Conservation (phyloP, 2,329 filamentous ascomycete genomes). For the Macrophomina pseudophaseolina region DNA sequence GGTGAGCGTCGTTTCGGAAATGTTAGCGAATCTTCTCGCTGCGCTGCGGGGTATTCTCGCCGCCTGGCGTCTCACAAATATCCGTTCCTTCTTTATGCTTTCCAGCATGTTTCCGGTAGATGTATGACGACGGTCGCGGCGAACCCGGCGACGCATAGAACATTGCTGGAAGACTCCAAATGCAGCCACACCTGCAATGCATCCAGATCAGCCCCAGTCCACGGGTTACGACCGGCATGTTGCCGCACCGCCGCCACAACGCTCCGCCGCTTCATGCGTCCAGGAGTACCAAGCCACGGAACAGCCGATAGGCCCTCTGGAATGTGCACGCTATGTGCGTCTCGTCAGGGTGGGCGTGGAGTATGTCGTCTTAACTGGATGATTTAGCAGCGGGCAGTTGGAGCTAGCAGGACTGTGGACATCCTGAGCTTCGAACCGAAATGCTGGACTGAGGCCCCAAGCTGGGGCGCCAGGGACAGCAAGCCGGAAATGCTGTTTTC, state of each 20-base stretch:
- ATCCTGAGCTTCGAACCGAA: background rate
- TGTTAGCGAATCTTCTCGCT: background rate
- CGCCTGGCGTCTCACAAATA: background rate
- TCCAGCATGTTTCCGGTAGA: background rate
- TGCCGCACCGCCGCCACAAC: background rate
- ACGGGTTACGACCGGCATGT: background rate
- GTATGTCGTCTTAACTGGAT: background rate
- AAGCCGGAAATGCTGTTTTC: background rate
- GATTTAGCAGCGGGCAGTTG: background rate
- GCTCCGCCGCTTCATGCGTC: background rate
- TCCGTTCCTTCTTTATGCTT: background rate
- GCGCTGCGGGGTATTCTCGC: background rate
- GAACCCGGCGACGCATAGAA: background rate
- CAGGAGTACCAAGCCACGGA: background rate
- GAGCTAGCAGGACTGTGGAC: background rate
- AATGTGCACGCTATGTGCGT: background rate
- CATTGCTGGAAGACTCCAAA: background rate
- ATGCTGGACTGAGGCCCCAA: background rate
- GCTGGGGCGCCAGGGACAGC: too few species aligned
- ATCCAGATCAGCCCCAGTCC: background rate
- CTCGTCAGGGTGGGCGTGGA: too few species aligned
- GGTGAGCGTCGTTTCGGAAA: background rate
- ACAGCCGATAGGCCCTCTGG: background rate
- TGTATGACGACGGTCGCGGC: background rate
- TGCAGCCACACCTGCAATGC: constrained; percentile 2